A percentile compares a stretch with the other conserved stretches of the same genome.
phyloP scores from a whole-genome alignment of 2,329 filamentous ascomycete genomes.

The Pseudogymnoascus destructans region DNA sequence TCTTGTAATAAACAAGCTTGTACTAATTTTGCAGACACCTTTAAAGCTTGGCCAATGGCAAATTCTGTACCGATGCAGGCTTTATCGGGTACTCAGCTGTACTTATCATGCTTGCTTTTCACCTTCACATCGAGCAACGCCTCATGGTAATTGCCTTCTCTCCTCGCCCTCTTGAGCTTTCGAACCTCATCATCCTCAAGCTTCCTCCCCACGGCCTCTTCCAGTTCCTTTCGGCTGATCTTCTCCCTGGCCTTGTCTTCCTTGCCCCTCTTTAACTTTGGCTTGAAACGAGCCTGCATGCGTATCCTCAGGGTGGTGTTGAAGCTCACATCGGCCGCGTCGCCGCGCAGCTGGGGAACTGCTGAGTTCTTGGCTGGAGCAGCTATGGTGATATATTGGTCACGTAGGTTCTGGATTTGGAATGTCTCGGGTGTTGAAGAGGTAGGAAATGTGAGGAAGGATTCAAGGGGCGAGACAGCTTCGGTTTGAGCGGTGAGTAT shows the following conservation, averaged over 20 bases:
- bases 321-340: slow-evolving; percentile 54
- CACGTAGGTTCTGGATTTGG: slow-evolving; percentile 58
- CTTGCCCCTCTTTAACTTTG: slow-evolving; percentile 62
- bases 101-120: slow-evolving; percentile 90
- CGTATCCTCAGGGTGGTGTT: slow-evolving; percentile 65
- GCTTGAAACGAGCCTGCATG: slow-evolving; percentile 94
- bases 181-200: slow-evolving; percentile 79
- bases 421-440: slow-evolving; percentile 58
- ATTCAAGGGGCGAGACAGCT: slow-evolving; percentile 73
- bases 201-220: slow-evolving; percentile 62
- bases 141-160: slow-evolving; percentile 85
- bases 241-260: slow-evolving; percentile 75
- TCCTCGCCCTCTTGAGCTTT: slow-evolving; percentile 66
- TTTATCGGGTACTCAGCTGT: slow-evolving; percentile 29
- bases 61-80: background rate
- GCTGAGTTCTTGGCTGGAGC: slow-evolving; percentile 38
- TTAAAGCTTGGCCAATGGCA: background rate
- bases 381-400: slow-evolving; percentile 55
- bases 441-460: slow-evolving; percentile 54
- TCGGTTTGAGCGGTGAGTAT: slow-evolving; percentile 63
- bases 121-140: slow-evolving; percentile 73
- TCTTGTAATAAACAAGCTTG: background rate
- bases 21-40: background rate
- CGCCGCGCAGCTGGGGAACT: slow-evolving; percentile 58
- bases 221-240: slow-evolving; percentile 74